Evolutionary conservation across 345 rosid genomes (phyloP), one percentile per base, ranked within the genome.

Genomic region (Adansonia digitata): DNA sequence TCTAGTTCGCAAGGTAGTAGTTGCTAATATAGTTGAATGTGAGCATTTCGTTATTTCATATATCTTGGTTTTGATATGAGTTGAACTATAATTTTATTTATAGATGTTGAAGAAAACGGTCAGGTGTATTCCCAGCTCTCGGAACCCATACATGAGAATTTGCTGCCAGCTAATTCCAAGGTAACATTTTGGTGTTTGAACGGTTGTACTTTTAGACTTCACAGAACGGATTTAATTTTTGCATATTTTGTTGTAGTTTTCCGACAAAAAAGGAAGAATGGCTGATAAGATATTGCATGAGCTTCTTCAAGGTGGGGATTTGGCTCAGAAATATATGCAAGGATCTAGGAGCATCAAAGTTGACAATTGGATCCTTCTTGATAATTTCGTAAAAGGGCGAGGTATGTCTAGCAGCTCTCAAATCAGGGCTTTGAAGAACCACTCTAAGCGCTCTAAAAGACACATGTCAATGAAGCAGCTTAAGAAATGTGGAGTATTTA

Each of bases 281-380:
- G 88, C 84, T 0, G 88, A 89, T 77, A 89, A 83, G 76, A 73
- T 89, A 68, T 77, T 94, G 83, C 89, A 88, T 62, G 91, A 84
- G 7, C 94, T 95, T 75, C 87, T 91, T 69, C 90, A 90, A 72
- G 85, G 80, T 24, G 99, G 99, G 67, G 98, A 95, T 86, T 84
- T 84, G 71, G 87, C 96, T 49, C 91, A 84, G 39, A 95, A 93
- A 77, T 90, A 95, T 82, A 69, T 85, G 85, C 94, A 89, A 68
- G 93, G 97, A 56, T 83, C 85, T 46, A 91, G 86, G 80, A 83
- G 81, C 43, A 76, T 75, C 85, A 89, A 86, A 84, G 75, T 91
- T 46, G 91, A 91, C 46, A 83, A 82, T 57, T 92, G 91, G 83
- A 85, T 94, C 77, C 97, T 88, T 62, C 95, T 94, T 73, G 98